Conservation (phyloP, 2,329 filamentous ascomycete genomes). For the Colletotrichum sp. region DNA sequence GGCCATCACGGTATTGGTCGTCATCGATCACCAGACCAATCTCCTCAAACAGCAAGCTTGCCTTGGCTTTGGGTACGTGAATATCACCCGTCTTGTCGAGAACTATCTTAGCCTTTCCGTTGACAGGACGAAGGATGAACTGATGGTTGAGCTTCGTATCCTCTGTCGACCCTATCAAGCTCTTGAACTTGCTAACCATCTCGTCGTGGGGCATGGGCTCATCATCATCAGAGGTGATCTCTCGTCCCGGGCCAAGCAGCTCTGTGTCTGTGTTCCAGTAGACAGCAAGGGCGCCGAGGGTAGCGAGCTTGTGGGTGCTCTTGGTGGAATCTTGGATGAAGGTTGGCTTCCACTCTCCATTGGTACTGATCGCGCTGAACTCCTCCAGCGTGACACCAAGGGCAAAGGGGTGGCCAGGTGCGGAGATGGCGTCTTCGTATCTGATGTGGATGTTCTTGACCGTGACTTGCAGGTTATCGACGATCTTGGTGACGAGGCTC, state of each 20-base stretch:
- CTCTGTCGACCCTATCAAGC: constrained; percentile 78
- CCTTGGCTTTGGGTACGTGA: constrained; percentile 84
- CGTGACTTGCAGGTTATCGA: constrained; percentile 96
- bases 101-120: constrained; percentile 91
- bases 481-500: constrained; percentile 92
- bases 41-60: constrained; percentile 91
- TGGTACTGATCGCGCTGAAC: constrained; percentile 95
- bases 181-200: constrained; percentile 76
- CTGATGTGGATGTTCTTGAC: constrained; percentile 98
- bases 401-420: constrained; percentile 93
- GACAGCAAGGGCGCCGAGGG: constrained; percentile 84
- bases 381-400: constrained; percentile 91
- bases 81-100: constrained; percentile 89
- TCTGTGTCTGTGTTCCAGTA: constrained; percentile 98
- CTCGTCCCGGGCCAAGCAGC: constrained; percentile 81
- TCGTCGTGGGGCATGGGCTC: constrained; percentile 74
- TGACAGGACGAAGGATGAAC: constrained; percentile 95
- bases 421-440: constrained; percentile 96
- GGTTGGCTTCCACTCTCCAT: constrained; percentile 92
- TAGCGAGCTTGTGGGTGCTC: constrained; percentile 92
- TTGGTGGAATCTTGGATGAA: constrained; percentile 88
- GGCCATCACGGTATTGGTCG: constrained; percentile 92
- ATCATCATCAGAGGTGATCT: constrained; percentile 63
- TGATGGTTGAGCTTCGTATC: constrained; percentile 70
- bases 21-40: constrained; percentile 98